phyloP scores from a whole-genome alignment of 208 protist genomes.

The Giardia muris region DNA sequence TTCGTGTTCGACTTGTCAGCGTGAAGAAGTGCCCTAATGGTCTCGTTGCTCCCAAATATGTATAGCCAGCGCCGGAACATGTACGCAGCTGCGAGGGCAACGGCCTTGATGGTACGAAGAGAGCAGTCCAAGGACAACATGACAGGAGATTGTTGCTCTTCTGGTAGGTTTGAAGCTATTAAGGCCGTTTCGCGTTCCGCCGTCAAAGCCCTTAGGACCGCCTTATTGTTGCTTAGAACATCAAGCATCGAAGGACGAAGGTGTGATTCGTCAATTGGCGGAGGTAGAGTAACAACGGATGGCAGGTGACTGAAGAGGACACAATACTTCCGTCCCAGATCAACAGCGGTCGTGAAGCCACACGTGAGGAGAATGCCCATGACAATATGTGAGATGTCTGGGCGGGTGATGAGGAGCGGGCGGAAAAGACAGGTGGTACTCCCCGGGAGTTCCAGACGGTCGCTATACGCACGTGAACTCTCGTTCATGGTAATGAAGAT shows the following conservation, averaged over 20 bases:
- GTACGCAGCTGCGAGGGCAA: background rate
- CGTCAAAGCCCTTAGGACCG: background rate
- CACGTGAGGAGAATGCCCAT: background rate
- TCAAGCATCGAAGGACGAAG: background rate
- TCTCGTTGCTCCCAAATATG: background rate
- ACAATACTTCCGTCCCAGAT: slow-evolving; percentile 74
- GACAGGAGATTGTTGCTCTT: background rate
- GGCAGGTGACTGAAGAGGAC: slow-evolving; percentile 9
- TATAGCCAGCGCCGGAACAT: background rate
- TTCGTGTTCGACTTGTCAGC: background rate
- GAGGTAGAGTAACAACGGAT: background rate
- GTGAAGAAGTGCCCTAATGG: background rate
- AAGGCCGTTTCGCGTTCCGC: background rate
- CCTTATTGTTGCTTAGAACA: background rate
- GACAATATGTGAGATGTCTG: background rate
- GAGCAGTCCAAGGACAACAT: background rate
- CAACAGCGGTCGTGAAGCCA: background rate
- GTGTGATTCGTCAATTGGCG: background rate
- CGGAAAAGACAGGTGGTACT: background rate
- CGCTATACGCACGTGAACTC: background rate
- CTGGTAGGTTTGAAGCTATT: background rate
- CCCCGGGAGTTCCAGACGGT: background rate
- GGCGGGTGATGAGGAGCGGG: background rate
- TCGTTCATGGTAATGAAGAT: slow-evolving; percentile 17
- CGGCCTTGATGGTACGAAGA: background rate